Conservation (phyloP, 495 filamentous ascomycete species). For the Mytilinidion resinicola region DNA sequence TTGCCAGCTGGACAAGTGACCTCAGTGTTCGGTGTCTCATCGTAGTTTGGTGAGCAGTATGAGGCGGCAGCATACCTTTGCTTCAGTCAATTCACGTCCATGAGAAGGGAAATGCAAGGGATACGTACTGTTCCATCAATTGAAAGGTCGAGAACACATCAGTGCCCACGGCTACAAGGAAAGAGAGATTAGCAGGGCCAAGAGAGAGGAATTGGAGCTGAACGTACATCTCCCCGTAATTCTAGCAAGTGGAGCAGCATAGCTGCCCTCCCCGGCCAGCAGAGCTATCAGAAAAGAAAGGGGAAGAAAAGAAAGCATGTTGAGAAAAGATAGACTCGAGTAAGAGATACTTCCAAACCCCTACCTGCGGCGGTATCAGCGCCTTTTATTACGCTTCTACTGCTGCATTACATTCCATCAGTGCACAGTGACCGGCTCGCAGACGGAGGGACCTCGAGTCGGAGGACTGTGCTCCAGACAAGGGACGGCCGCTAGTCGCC, state of each 20-base stretch:
- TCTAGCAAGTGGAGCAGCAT: constrained; percentile 9
- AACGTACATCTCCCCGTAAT: constrained; percentile 14
- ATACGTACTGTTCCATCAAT: constrained; percentile 15
- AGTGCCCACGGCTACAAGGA: constrained; percentile 4
- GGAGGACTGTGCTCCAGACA: too few species aligned
- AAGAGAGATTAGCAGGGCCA: not conserved
- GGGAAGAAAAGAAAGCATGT: constrained; percentile 5
- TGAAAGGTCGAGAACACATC: constrained; percentile 16
- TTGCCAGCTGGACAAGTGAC: constrained; percentile 49
- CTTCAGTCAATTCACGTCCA: too few species aligned
- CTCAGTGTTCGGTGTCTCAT: constrained; percentile 40
- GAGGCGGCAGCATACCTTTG: constrained; percentile 54
- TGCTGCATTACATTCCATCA: too few species aligned
- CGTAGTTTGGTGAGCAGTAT: constrained; percentile 56
- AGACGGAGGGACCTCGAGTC: too few species aligned
- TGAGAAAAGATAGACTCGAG: not conserved
- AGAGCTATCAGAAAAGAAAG: not conserved
- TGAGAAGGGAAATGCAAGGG: too few species aligned
- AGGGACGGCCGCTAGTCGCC: too few species aligned
- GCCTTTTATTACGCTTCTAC: too few species aligned
- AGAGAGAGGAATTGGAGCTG: not conserved
- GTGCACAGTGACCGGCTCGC: too few species aligned
- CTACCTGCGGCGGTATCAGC: too few species aligned
- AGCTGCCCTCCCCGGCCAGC: not conserved
- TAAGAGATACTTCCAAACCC: too few species aligned